Evolutionary conservation across 2,329 filamentous ascomycete species (phyloP).

Genomic region (Neocucurbitaria cava): DNA sequence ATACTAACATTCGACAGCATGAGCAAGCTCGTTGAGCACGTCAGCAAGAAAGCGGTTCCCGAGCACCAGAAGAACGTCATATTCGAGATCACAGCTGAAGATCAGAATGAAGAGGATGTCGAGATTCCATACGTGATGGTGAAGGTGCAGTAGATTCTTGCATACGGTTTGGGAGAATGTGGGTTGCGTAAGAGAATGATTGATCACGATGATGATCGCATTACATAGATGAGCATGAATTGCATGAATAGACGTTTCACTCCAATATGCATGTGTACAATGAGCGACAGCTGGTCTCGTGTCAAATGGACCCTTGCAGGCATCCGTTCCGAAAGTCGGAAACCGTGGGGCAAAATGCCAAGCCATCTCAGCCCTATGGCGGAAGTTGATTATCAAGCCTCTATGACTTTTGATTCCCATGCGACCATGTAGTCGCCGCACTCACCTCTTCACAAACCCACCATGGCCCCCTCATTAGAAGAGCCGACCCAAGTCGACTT

Average conservation of each 20-base stretch:
- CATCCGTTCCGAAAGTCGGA: constrained; percentile 29
- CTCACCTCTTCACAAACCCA: constrained; percentile 11
- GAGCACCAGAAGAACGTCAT: constrained; percentile 94
- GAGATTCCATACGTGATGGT: constrained; percentile 97
- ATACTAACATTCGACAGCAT: constrained; percentile 64
- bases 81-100: constrained; percentile 91
- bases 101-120: constrained; percentile 87
- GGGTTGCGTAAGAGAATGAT: background rate
- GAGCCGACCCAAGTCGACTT: constrained; percentile 73
- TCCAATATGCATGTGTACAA: background rate
- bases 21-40: constrained; percentile 83
- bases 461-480: constrained; percentile 84
- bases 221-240: constrained; percentile 28
- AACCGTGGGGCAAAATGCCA: constrained; percentile 34
- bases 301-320: constrained; percentile 2
- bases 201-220: constrained; percentile 2
- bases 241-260: constrained; percentile 21
- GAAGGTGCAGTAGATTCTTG: constrained; percentile 63
- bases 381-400: constrained; percentile 43
- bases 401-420: constrained; percentile 25
- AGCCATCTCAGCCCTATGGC: constrained; percentile 31
- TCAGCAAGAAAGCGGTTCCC: constrained; percentile 92
- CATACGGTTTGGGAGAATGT: background rate
- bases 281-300: background rate
- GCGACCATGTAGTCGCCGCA: constrained; percentile 28